Base-by-base conservation (phyloP, 192 early-diverging fungal species). In the Thoreauomyces humboldtii region DNA sequence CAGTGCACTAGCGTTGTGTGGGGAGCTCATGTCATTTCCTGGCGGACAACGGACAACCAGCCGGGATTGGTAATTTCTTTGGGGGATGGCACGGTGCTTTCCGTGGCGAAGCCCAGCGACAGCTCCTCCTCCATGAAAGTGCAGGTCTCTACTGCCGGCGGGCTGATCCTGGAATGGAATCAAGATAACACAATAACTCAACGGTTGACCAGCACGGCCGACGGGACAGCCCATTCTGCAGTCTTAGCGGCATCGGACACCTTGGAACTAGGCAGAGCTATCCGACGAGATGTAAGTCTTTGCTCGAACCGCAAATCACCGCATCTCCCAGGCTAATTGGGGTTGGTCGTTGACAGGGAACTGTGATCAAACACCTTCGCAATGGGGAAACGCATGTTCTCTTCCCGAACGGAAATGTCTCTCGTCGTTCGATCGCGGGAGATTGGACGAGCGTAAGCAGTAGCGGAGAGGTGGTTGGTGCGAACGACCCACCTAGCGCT, bases 361-460 rank as follows among this genome's bases (percentile, higher is more conserved):
- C 61, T 7, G 63, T 77, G 7, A 67, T 74, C 11, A 36, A 60
- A 35, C 72, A 71, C 43, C 46, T 77, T n/a, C 27, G 19, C 29
- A 57, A 56, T 41, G 15, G 21, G 1, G 19, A 24, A 7, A 59
- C 44, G 17, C 59, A 73, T 52, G 44, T 71, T 11, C 41, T 71
- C 0, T 63, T 58, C 28, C 55, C 69, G 14, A 56, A 68, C 64
- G 77, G 77, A 24, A 75, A 68, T 27, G 44, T 63, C 4, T 44
- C 65, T 44, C n/a, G 15, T 27, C 9, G 67, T 37, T 21, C 47
- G 12, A 15, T 15, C 5, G 11, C 46, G 25, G 46, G 42, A 29
- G 28, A 12, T 14, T 77, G 75, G 71, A 71, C 57, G 1, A 71
- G 67, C 19, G 25, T 17, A 24, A 47, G 53, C 14, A n/a, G n/a